Evolutionary conservation across 2,329 filamentous ascomycete genomes (phyloP), one percentile per base, ranked within the genome.

Genomic region (Aureobasidium subglaciale): DNA sequence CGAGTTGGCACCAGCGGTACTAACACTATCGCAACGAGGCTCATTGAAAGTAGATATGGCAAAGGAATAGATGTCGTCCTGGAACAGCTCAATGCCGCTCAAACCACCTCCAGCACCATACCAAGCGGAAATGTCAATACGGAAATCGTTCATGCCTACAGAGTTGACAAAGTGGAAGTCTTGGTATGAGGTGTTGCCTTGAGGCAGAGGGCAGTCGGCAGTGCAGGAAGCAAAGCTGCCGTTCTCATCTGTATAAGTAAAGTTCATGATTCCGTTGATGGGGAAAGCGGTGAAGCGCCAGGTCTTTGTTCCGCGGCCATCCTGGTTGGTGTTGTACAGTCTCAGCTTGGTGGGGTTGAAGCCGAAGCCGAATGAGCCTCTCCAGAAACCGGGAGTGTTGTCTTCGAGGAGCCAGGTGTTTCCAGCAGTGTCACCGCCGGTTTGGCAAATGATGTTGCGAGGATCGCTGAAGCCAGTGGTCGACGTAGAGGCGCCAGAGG

Each of bases 251-350:
- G 85, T 84, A 64, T 93, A 97, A 34, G 90, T 95, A 66, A 99
- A 79, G 71, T 97, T 96, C 84, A 99, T 88, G 68, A 99, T 96
- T 52, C 93, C 93, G 60, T 88, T 85, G 65, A 92, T 83, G 5
- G 92, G 91, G 57, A 92, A 75, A 16, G 90, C 88, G 20, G 88
- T 89, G 67, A 90, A 95, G 57, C 90, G 84, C 74, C 89, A 99
- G 0, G 86, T 88, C 73, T 88, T 88, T 27, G 91, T 96, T 37
- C 68, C 93, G 61, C 90, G 85, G 50, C 88, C 90, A 63, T 93
- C 83, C 52, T 84, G 78, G 63, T 88, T 84, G 2, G 92, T 93
- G 72, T 99, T 99, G 77, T 87, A 90, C 22, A 99, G 75, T 54
- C 90, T 84, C 58, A 99, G 72, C 70, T 90, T 95, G 9, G 90